These are phyloP conservation scores for Cryomyces minteri DNA, from an alignment of 495 filamentous ascomycete species.

Conservation along the genomic window DNA sequence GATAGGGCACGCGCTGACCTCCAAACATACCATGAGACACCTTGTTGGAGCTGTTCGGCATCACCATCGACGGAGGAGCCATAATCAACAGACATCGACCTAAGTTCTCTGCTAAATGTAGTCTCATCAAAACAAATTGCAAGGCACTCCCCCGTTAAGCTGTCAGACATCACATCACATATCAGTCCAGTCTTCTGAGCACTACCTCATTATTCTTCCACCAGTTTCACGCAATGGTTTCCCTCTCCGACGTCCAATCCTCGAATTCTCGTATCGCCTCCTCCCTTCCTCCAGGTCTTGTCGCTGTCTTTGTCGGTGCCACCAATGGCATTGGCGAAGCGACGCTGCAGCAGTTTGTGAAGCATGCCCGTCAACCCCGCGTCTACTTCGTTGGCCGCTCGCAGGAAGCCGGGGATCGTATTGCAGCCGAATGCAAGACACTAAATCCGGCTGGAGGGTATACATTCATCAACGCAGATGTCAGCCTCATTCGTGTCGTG, in stretches of 20 bases:
- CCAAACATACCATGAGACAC: too few relatives aligned
- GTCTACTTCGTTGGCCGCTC: slow-evolving; percentile 32
- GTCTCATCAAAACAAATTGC: too few relatives aligned
- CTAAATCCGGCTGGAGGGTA: slow-evolving; percentile 23
- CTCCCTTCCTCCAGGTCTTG: slow-evolving; percentile 22
- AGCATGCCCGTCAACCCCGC: slow-evolving; percentile 26
- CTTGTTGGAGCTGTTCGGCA: too few relatives aligned
- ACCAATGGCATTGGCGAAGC: slow-evolving; percentile 45
- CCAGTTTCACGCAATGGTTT: slow-evolving; percentile 1
- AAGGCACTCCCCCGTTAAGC: background rate
- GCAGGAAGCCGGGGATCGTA: slow-evolving; percentile 23
- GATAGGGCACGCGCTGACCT: too few relatives aligned
- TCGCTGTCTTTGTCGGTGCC: slow-evolving; percentile 43
- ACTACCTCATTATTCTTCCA: background rate
- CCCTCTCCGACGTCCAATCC: background rate
- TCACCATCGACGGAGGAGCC: too few relatives aligned
- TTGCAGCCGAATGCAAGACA: slow-evolving; percentile 25
- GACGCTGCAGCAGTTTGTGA: slow-evolving; percentile 37
- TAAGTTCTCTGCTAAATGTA: too few relatives aligned
- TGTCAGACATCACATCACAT: background rate
- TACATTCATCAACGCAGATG: slow-evolving; percentile 36
- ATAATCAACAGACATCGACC: too few relatives aligned
- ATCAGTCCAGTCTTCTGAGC: background rate
- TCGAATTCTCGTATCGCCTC: slow-evolving; percentile 14
- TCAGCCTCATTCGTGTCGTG: slow-evolving; percentile 29